Evolutionary conservation across 768 basidiomycete species (phyloP), one percentile per base, ranked within the genome.

Genomic region (Russula dissimulans): DNA sequence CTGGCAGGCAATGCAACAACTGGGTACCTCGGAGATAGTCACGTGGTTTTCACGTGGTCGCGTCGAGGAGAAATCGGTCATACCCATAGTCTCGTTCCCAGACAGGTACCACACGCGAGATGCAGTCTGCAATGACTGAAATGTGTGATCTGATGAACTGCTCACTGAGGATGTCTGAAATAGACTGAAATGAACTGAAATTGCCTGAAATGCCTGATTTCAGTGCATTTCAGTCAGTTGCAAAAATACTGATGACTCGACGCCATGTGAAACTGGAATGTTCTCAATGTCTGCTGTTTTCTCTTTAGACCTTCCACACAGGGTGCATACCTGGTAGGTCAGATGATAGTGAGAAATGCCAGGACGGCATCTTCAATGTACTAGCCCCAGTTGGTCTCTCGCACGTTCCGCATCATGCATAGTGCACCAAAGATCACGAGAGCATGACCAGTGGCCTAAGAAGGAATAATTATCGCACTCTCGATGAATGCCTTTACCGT

Each of bases 321-420:
- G 44, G 14, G 43, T 44, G 12, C 80, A 62, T 59, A 87, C 86
- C 90, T 90, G 78, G n/a, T 83, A 87, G 15, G 86, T 82, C 18
- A 89, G 72, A 93, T 77, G 59, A 94, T 74, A 0, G 87, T 88
- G 51, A 94, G 72, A 77, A 94, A 92, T 0, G 91, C 89, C 12
- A 90, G 91, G 0, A 93, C 81, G n/a, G 86, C 81, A 68, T 93
- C 90, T 8, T 91, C 91, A 22, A 89, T 78, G 69, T 91, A 94
- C n/a, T n/a, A n/a, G 67, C 85, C 79, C 91, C 91, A 94, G 72
- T 94, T 94, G 71, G 93, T 86, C 48, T 90, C 90, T 34, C 83
- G 79, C 22, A 89, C 87, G 66, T 84, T 86, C 51, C 87, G 81
- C 71, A 90, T 88, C 91, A 93, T 93, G 67, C n/a, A n/a, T n/a